Conservation (phyloP, 345 rosid genomes). For the Pugionium cornutum region DNA sequence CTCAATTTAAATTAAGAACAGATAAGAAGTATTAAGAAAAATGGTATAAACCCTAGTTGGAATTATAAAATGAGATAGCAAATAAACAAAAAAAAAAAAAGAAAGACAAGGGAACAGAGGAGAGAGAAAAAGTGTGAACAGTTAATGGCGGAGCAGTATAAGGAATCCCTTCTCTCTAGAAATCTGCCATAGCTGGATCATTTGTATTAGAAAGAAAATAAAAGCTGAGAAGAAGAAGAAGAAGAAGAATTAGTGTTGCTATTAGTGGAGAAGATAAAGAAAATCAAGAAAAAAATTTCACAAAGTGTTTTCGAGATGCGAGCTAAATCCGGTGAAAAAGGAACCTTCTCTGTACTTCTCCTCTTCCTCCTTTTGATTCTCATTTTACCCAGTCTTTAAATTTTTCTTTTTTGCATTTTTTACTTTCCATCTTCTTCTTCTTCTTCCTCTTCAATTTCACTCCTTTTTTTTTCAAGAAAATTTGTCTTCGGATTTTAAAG, state of each 20-base stretch:
- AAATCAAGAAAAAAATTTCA: neutral
- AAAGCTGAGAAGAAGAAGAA: neutral
- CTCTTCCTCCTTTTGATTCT: constrained; percentile 67
- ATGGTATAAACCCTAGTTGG: constrained; percentile 22
- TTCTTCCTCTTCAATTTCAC: constrained; percentile 31
- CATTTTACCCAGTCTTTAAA: constrained; percentile 61
- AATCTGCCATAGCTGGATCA: constrained; percentile 35
- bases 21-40: neutral
- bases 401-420: neutral
- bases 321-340: constrained; percentile 55
- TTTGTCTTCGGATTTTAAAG: neutral
- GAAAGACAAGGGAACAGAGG: constrained; percentile 8
- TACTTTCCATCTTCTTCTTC: neutral
- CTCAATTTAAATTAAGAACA: neutral
- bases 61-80: neutral
- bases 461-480: neutral
- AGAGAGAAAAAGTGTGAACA: constrained; percentile 43
- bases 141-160: constrained; percentile 48
- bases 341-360: constrained; percentile 64
- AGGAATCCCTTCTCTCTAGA: constrained; percentile 41
- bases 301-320: constrained; percentile 57
- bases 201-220: constrained; percentile 4
- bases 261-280: constrained; percentile 5
- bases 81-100: neutral
- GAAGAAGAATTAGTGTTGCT: constrained; percentile 22